Percentiles rank a stretch among this genome's conserved stretches.
Evolutionary conservation across 2,329 filamentous ascomycete genomes (phyloP).

Genomic region (Cladosporium sp.): DNA sequence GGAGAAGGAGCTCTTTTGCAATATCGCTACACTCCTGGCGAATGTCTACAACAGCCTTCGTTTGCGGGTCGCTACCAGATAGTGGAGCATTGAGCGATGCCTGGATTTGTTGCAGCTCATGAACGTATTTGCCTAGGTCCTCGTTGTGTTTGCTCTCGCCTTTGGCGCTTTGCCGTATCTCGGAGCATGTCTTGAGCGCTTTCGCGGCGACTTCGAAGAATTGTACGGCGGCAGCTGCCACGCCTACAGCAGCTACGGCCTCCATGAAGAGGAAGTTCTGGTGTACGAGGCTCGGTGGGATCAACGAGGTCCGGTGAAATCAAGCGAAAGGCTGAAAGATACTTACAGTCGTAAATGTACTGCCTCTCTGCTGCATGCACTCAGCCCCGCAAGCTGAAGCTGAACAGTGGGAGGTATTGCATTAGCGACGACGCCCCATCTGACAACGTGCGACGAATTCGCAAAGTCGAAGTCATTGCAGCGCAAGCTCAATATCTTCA

Average conservation of each 20-base stretch:
- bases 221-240: constrained; percentile 7
- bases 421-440: neutral
- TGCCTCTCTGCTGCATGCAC: neutral
- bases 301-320: neutral
- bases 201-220: constrained; percentile 8
- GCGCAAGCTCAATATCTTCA: neutral
- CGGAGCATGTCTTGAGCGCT: neutral
- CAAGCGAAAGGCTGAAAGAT: neutral
- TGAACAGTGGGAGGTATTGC: neutral
- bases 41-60: neutral
- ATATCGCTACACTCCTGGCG: neutral
- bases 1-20: neutral
- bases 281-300: neutral
- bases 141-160: neutral
- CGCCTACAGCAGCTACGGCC: neutral
- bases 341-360: neutral
- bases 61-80: neutral
- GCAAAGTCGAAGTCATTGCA: neutral
- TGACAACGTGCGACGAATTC: neutral
- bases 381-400: neutral
- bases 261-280: neutral
- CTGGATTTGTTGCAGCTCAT: neutral
- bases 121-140: neutral
- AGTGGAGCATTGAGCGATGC: neutral
- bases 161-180: constrained; percentile 7